Base-by-base conservation (phyloP, 73 alveolate genomes). In the Tetrahymena malaccensis region DNA sequence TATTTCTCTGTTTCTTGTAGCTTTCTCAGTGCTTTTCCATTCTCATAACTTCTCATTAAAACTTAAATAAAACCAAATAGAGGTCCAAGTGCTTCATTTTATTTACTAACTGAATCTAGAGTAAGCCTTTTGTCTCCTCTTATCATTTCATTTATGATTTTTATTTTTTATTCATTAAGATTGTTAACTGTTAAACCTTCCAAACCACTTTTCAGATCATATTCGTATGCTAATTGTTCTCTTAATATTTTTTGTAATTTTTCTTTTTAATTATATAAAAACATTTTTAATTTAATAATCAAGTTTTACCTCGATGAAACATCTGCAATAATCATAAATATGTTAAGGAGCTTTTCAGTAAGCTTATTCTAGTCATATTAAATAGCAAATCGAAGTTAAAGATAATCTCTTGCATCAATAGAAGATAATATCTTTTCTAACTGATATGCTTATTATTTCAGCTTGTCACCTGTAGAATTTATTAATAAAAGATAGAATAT, bases 51-150 rank as follows among this genome's bases (percentile, higher is more conserved):
- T 34, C 83, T 94, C 58, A 94, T 55, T 21, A 95, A 35, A 22
- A 95, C 27, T 15, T 85, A 83, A 31, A 95, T 95, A 93, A 95
- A 95, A 3, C 95, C 95, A 89, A 95, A 95, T 27, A 95, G 35
- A 50, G 95, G 93, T 35, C 95, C 93, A 10, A 95, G 93, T 34
- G 94, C 83, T 25, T 94, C 95, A 55, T 95, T 95, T 34, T 85
- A 94, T 50, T 85, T 89, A 21, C 95, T 94, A n/a, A 95, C 85
- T 15, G 94, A 93, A 89, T 95, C 93, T 16, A 93, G 94, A 95
- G 93, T 95, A n/a, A 95, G 85, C 22, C 97, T 85, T 34, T 93
- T 85, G 56, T 95, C 97, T 43, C 97, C 97, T 93, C 97, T 95
- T 22, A 95, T 25, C 25, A 85, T 89, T 89, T 95, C 97, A 95